Percentiles rank a stretch among this genome's conserved stretches.
phyloP scores from a whole-genome alignment of 2,329 filamentous ascomycete species.

The Sporothrix variecibatus region DNA sequence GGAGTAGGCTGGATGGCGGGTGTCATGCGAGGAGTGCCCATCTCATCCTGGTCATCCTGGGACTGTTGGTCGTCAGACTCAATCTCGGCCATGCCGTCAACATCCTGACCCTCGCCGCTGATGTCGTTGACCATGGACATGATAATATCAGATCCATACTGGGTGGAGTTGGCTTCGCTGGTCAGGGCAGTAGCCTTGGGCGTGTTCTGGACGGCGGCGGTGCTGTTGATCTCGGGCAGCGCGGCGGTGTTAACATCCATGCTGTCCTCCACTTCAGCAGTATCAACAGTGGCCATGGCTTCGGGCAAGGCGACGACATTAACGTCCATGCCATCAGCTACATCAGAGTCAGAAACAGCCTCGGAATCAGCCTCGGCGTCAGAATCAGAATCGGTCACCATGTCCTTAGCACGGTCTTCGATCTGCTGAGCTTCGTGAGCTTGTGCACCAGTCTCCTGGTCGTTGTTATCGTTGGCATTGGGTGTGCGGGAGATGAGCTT shows the following conservation, averaged over 20 bases:
- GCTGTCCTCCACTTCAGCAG: background rate
- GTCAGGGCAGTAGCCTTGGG: background rate
- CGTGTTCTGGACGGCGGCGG: background rate
- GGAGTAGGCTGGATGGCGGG: background rate
- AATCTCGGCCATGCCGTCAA: background rate
- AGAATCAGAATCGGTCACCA: background rate
- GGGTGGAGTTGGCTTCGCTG: constrained; percentile 25
- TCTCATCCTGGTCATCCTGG: background rate
- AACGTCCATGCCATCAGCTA: background rate
- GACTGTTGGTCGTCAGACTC: background rate
- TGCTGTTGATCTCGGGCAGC: background rate
- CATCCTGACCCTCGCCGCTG: constrained; percentile 24
- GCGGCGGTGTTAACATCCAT: background rate
- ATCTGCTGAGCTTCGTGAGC: background rate
- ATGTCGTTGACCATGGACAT: constrained; percentile 28
- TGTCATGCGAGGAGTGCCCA: background rate
- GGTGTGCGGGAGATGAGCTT: constrained; percentile 25
- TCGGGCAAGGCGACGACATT: background rate
- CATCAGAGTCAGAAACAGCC: background rate
- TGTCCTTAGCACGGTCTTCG: background rate
- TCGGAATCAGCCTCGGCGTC: background rate
- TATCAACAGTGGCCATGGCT: background rate
- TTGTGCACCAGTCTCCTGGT: constrained; percentile 24
- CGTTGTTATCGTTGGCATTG: background rate
- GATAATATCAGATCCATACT: constrained; percentile 28